A percentile compares a stretch with the other conserved stretches of the same genome.
Conservation (phyloP, 192 early-diverging fungal genomes). For the Coemansia sp. region DNA sequence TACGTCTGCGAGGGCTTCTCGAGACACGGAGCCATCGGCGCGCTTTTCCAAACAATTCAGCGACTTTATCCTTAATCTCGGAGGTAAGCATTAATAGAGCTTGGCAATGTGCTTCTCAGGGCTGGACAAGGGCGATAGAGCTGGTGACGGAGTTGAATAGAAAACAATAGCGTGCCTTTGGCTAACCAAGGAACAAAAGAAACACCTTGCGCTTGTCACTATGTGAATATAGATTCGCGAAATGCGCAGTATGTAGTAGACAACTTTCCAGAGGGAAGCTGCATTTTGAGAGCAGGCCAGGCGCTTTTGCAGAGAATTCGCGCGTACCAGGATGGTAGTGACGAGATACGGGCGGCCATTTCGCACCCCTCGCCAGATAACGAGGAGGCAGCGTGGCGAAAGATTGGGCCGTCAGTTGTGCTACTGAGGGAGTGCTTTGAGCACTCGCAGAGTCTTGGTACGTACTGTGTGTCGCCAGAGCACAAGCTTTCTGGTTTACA, state of each 20-base stretch:
- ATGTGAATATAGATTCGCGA: conserved; percentile 20
- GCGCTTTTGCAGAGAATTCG: conserved; percentile 36
- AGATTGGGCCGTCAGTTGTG: conserved; percentile 74
- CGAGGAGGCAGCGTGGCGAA: conserved; percentile 87
- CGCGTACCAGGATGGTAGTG: conserved; percentile 37
- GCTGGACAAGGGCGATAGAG: neutral
- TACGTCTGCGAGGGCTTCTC: conserved; percentile 8
- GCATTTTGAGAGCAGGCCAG: conserved; percentile 17
- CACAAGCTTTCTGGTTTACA: neutral
- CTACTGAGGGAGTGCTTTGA: conserved; percentile 82
- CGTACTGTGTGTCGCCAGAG: conserved; percentile 11
- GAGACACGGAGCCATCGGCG: conserved; percentile 28
- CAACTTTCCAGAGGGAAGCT: conserved; percentile 32
- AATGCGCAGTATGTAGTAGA: conserved; percentile 30
- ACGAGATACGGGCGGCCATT: conserved; percentile 68
- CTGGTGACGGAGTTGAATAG: neutral
- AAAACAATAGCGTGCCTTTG: neutral
- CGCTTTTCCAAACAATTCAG: conserved; percentile 52
- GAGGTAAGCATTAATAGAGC: conserved; percentile 20
- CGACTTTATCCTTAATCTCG: conserved; percentile 51
- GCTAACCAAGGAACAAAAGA: neutral
- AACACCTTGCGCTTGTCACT: neutral
- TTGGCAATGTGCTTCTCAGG: neutral
- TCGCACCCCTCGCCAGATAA: conserved; percentile 76
- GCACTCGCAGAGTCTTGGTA: conserved; percentile 73